phyloP scores from a whole-genome alignment of 208 protist species.

The Trypanosoma boissoni region DNA sequence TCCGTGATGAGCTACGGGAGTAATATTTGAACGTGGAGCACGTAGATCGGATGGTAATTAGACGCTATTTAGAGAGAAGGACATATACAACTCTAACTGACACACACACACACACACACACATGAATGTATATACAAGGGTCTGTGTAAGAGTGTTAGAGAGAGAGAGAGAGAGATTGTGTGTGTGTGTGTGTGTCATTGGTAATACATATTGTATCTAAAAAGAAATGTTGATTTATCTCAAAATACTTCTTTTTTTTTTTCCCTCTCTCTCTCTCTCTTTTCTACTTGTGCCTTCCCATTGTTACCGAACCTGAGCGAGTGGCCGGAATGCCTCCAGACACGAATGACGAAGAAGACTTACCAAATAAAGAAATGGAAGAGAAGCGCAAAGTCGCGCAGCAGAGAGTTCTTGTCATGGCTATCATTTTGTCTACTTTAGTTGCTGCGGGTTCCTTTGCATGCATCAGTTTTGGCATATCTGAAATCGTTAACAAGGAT shows the following conservation, averaged over 20 bases:
- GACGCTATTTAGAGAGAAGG: neutral
- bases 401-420: slow-evolving; percentile 13
- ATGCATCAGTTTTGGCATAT: slow-evolving; percentile 25
- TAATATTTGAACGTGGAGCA: neutral
- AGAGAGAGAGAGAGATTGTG: no score
- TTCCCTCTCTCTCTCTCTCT: neutral
- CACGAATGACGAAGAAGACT: no score
- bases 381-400: neutral
- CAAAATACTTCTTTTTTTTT: neutral
- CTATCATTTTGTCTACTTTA: slow-evolving; percentile 15
- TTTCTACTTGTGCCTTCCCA: neutral
- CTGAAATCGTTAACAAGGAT: slow-evolving; percentile 22
- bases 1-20: slow-evolving; percentile 38
- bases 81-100: no score
- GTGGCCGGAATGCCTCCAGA: neutral
- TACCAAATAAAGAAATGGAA: no score
- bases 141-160: no score
- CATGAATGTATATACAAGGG: no score
- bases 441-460: slow-evolving; percentile 21
- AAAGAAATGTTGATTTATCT: neutral
- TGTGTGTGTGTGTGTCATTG: no score
- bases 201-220: no score
- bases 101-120: no score
- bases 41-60: neutral
- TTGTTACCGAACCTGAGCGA: neutral